A percentile compares a stretch with the other conserved stretches of the same genome.
Conservation (phyloP, 176 grass and related monocot genomes). For the Aegilops speltoides region DNA sequence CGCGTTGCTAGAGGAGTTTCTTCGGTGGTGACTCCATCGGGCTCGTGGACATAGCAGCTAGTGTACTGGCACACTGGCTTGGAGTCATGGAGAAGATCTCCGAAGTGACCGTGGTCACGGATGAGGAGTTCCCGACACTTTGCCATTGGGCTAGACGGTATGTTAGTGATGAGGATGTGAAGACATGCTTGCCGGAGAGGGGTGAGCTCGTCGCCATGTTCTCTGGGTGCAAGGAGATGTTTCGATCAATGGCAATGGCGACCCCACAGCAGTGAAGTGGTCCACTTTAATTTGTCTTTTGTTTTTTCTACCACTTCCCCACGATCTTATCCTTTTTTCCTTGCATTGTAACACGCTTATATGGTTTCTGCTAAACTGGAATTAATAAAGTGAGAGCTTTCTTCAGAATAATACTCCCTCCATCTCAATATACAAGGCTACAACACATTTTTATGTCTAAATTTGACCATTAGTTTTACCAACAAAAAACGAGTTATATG, state of each 20-base stretch:
- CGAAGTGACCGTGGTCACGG: constrained; percentile 29
- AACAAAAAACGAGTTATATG: too few relatives aligned
- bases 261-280: background rate
- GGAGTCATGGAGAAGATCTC: constrained; percentile 40
- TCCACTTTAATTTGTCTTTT: background rate
- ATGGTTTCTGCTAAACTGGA: too few relatives aligned
- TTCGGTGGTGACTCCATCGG: constrained; percentile 54
- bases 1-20: constrained; percentile 38
- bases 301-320: too few relatives aligned
- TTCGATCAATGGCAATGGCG: background rate
- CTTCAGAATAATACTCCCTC: too few relatives aligned
- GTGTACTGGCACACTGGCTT: constrained; percentile 48
- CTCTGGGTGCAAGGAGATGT: constrained; percentile 12
- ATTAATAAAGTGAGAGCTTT: too few relatives aligned
- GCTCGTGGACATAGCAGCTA: constrained; percentile 37
- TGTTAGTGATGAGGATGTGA: constrained; percentile 19
- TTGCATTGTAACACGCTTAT: too few relatives aligned
- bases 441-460: too few relatives aligned
- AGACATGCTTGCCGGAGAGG: constrained; percentile 29
- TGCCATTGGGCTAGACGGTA: constrained; percentile 42
- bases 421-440: too few relatives aligned
- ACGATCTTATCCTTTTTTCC: too few relatives aligned
- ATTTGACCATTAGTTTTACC: too few relatives aligned
- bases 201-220: constrained; percentile 30
- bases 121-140: constrained; percentile 23